Evolutionary conservation across 2,329 filamentous ascomycete genomes (phyloP).

Genomic region (Cercospora berteroae): DNA sequence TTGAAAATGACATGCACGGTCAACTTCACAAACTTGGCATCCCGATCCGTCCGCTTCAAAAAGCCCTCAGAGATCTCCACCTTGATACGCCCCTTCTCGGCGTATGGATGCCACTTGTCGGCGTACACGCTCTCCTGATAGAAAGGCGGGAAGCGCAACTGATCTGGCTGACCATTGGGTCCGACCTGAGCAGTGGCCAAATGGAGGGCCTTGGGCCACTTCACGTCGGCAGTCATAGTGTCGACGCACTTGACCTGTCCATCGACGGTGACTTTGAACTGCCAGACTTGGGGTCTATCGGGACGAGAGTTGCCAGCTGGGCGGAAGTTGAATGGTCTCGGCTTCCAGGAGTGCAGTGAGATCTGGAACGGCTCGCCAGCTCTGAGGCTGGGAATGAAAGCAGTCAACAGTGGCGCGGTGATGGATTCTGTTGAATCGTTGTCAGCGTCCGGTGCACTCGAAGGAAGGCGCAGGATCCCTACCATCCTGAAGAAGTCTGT

Average conservation of each 20-base stretch:
- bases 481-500: conserved; percentile 6
- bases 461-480: neutral
- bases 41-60: conserved; percentile 11
- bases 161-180: conserved; percentile 34
- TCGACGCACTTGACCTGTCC: conserved; percentile 55
- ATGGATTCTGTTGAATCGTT: neutral
- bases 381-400: conserved; percentile 66
- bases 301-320: neutral
- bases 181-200: conserved; percentile 6
- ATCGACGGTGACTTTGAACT: conserved; percentile 67
- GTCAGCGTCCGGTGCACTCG: neutral
- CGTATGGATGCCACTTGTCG: conserved; percentile 68
- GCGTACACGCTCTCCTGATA: conserved; percentile 67
- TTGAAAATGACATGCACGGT: conserved; percentile 76
- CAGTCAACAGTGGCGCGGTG: conserved; percentile 51
- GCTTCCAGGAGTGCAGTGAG: conserved; percentile 72
- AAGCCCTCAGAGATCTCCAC: conserved; percentile 74
- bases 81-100: conserved; percentile 72
- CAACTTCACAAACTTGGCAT: conserved; percentile 56
- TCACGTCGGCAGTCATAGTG: conserved; percentile 52
- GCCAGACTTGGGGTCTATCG: conserved; percentile 23
- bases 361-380: conserved; percentile 63
- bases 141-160: conserved; percentile 71
- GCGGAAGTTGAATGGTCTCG: conserved; percentile 42
- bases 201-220: conserved; percentile 48